Evolutionary conservation across 768 basidiomycete species (phyloP), one percentile per base, ranked within the genome.

Genomic region (Amanita molliuscula): DNA sequence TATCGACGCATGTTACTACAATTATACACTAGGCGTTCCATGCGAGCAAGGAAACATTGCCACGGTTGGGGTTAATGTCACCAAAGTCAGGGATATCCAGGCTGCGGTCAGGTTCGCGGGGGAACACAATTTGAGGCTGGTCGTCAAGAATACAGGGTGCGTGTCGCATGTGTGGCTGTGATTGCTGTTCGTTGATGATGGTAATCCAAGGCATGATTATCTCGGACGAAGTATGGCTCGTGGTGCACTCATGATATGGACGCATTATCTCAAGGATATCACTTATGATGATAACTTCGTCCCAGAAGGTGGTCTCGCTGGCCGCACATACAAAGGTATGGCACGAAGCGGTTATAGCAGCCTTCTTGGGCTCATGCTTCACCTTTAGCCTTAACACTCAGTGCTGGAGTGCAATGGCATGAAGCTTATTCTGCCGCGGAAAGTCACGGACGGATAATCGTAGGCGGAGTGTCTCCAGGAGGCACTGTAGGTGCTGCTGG

Each of bases 1-100:
- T 40, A 71, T 76, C 42, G 69, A 69, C 52, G 69, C 66, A 1
- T 82, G 78, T 67, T 77, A 74, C 33, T 50, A 77, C 38, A 69
- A 79, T 48, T 70, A 68, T 0, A 59, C 64, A 0, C 55, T 71
- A 0, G 69, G 67, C 2, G 38, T 64, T 13, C 64, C 69, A 6
- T 77, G 75, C 51, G 58, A 60, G 2, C 74, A 74, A 54, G 74
- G 73, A 16, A 68, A 65, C 38, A 64, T 75, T 1, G 67, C 75
- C 1, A 61, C 67, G 1, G 52, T 67, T 13, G 70, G 67, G 1
- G 71, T 73, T 5, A 69, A 75, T 50, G 71, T 69, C 0, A 62
- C 67, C 3, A 61, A 62, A 0, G 62, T 62, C 0, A 46, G 50
- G 4, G 74, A 75, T 48, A 55, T 76, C 1, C 71, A 71, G 53